Base-by-base conservation (phyloP, 306 rosid species). In the Prunus mongolica region DNA sequence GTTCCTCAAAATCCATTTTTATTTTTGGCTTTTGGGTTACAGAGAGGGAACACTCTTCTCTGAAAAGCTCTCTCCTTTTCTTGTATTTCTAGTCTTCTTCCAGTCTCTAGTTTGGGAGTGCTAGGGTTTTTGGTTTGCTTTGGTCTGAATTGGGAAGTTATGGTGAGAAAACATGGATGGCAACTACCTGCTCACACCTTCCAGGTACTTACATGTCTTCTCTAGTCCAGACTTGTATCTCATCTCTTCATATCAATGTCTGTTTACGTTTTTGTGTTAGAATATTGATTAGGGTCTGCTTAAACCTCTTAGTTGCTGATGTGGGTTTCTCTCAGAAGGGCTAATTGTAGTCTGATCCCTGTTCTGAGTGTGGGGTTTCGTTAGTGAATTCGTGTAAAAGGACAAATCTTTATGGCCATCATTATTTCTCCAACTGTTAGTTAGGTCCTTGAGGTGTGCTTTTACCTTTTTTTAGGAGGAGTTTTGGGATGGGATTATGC, bases 151-250 rank as follows among this genome's bases (percentile, higher is more conserved):
- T 71, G 51, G 76, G 61, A 64, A 82, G 88, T 71, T 62, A 92
- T 94, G 98, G 96, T 92, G 83, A 86, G 98, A 78, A 90, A 94
- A 80, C 97, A 94, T 83, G 98, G 98, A 68, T 94, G 98, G 98
- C 97, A 94, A 62, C 78, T 94, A 67, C 98, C 98, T 38, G 98
- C 98, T 68, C 98, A 94, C 82, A 92, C 98, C 67, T 94, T 94
- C 80, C 98, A 94, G 97, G 98, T 94, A 45, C 22, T 13, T 2
- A 50, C 16, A 2, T 45, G 0, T 24, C 24, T 66, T 67, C 25
- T 44, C 22, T 10, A 46, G 57, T 54, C 5, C 34, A 27, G 45
- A 20, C 54, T 61, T 30, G 12, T 2, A 51, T 64, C 61, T 72
- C 47, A 5, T 30, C 61, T 34, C 25, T 6, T 52, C 41, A 15